phyloP scores from a whole-genome alignment of 352 stramenopile genomes.

The Phytopythium mirpurense region DNA sequence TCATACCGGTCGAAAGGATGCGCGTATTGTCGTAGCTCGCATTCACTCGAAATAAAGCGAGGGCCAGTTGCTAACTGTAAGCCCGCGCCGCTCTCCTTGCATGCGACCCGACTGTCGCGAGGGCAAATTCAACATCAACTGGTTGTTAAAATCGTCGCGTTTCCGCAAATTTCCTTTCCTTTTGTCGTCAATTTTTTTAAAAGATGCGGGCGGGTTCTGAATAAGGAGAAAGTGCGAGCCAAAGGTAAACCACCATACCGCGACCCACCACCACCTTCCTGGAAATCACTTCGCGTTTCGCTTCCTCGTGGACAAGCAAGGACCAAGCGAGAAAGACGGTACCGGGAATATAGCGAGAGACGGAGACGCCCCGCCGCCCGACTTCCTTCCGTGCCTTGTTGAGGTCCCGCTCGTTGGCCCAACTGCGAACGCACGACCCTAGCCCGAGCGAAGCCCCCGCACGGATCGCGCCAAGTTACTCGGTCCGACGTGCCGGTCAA shows the following conservation, averaged over 20 bases:
- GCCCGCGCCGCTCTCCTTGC: background rate
- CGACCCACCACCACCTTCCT: background rate
- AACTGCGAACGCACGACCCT: conserved; percentile 1
- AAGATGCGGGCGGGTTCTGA: background rate
- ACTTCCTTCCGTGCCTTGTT: background rate
- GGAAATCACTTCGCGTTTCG: conserved; percentile 6
- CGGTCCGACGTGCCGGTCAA: background rate
- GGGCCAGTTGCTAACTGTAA: background rate
- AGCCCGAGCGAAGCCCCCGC: background rate
- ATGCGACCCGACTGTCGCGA: background rate
- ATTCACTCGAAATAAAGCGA: conserved; percentile 3
- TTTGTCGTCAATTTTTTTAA: background rate
- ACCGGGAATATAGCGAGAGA: conserved; percentile 4
- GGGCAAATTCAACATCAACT: background rate
- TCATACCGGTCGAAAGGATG: background rate
- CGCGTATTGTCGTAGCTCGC: background rate
- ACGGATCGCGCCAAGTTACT: background rate
- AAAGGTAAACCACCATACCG: background rate
- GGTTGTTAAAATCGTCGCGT: background rate
- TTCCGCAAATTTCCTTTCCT: background rate
- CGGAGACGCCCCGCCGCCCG: conserved; percentile 2
- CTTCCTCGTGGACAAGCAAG: conserved; percentile 6
- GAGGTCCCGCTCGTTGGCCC: background rate
- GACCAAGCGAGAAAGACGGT: background rate
- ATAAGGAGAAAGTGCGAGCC: conserved; percentile 1